These are phyloP conservation scores for Rosa multiflora DNA, from an alignment of 306 rosid genomes.

Conservation along the genomic window DNA sequence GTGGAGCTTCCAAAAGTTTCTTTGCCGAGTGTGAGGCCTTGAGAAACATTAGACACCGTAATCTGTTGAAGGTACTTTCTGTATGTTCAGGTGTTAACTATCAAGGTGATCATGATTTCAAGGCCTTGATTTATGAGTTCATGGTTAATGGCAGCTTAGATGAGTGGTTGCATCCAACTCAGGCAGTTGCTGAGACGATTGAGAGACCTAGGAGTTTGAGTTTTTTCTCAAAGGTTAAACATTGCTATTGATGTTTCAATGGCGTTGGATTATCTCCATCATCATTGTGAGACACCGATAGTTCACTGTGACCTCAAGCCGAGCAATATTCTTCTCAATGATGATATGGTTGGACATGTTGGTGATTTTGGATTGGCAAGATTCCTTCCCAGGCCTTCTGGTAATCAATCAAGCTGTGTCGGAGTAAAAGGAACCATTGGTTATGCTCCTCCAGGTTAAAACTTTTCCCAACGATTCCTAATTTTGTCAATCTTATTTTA, in stretches of 20 bases:
- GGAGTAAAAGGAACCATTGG: constrained; percentile 32
- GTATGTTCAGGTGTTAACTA: constrained; percentile 25
- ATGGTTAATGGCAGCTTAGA: constrained; percentile 40
- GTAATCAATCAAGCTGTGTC: neutral
- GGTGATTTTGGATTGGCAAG: constrained; percentile 39
- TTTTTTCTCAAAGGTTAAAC: constrained; percentile 24
- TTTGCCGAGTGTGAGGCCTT: constrained; percentile 35
- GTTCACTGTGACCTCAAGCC: constrained; percentile 37
- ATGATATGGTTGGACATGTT: constrained; percentile 33
- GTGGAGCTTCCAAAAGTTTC: constrained; percentile 41
- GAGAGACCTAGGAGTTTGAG: constrained; percentile 10
- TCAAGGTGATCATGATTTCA: constrained; percentile 27
- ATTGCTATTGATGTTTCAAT: constrained; percentile 32
- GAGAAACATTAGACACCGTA: constrained; percentile 32
- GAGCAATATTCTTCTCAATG: neutral
- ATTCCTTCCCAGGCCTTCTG: constrained; percentile 6
- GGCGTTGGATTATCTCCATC: constrained; percentile 40
- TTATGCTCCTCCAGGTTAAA: constrained; percentile 25
- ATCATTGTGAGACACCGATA: constrained; percentile 22
- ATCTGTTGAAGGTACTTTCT: constrained; percentile 41
- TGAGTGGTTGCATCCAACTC: constrained; percentile 26
- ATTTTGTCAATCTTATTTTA: too few species aligned
- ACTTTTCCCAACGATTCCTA: too few species aligned
- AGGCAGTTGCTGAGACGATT: neutral
- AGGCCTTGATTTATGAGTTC: constrained; percentile 39